Conservation (phyloP, 2,329 filamentous ascomycete genomes). For the Diplodia scrobiculata region DNA sequence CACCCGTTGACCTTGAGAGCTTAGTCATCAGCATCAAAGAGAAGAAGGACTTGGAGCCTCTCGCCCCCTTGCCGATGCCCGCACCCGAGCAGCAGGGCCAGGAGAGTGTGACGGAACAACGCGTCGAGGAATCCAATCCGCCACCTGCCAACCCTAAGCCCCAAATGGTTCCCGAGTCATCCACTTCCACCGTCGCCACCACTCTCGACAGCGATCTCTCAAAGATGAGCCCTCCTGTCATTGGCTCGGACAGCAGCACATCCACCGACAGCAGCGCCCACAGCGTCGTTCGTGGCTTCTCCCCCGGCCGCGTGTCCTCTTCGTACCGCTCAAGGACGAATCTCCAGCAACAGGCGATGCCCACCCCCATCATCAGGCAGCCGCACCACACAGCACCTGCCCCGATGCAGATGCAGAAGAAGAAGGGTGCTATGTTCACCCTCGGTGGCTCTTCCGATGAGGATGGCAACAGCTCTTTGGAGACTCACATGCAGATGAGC, state of each 20-base stretch:
- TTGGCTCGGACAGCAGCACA: constrained; percentile 64
- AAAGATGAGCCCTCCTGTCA: constrained; percentile 44
- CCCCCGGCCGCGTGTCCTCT: constrained; percentile 70
- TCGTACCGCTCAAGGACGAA: constrained; percentile 65
- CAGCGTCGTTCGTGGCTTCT: constrained; percentile 84
- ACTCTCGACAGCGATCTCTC: constrained; percentile 46
- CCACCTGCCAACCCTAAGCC: constrained; percentile 41
- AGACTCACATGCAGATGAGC: constrained; percentile 63
- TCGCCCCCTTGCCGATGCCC: constrained; percentile 52
- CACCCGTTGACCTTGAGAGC: constrained; percentile 88
- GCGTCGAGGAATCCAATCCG: constrained; percentile 43
- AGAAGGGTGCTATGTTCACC: constrained; percentile 70
- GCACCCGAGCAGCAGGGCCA: constrained; percentile 30
- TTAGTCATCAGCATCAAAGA: constrained; percentile 92
- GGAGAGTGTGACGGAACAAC: constrained; percentile 48
- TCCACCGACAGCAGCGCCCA: constrained; percentile 63
- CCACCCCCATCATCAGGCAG: constrained; percentile 63
- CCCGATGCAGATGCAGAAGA: constrained; percentile 53
- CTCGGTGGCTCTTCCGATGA: constrained; percentile 82
- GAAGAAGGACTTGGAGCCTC: constrained; percentile 67
- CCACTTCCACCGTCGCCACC: constrained; percentile 58
- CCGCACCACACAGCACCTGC: constrained; percentile 34
- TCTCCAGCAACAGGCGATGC: constrained; percentile 53
- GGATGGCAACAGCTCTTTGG: constrained; percentile 77
- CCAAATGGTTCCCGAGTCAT: constrained; percentile 60